phyloP scores from a whole-genome alignment of 805 yeast genomes.

The Monosporozyma unispora region DNA sequence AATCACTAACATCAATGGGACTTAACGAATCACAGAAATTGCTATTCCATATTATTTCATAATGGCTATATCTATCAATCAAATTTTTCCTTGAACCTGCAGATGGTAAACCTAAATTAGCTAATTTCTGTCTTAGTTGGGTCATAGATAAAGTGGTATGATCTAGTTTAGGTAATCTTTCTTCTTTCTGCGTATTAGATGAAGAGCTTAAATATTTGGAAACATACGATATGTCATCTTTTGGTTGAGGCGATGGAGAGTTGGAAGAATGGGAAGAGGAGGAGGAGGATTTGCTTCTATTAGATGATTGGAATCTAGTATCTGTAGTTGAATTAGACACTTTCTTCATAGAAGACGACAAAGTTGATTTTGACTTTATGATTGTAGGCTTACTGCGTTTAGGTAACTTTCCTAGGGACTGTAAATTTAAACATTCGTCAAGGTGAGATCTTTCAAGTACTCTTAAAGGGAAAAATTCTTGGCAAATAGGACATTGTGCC shows the following conservation, averaged over 20 bases:
- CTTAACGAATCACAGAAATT: constrained; percentile 57
- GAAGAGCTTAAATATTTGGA: constrained; percentile 33
- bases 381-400: neutral
- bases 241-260: neutral
- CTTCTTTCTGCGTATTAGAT: constrained; percentile 18
- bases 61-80: constrained; percentile 68
- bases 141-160: constrained; percentile 49
- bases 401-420: constrained; percentile 9
- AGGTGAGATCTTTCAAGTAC: constrained; percentile 52
- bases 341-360: neutral
- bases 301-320: neutral
- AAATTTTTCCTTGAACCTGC: constrained; percentile 55
- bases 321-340: neutral
- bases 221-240: constrained; percentile 4
- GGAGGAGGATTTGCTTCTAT: neutral
- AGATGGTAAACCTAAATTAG: constrained; percentile 45
- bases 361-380: neutral
- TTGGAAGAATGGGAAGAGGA: neutral
- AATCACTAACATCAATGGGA: constrained; percentile 49
- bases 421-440: constrained; percentile 44
- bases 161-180: constrained; percentile 54
- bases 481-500: constrained; percentile 65
- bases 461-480: constrained; percentile 42
- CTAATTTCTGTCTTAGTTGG: constrained; percentile 52
- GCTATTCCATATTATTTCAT: constrained; percentile 69